These are phyloP conservation scores for Chalciporus pseudorubinellus DNA, from an alignment of 768 basidiomycete genomes.

Conservation along the genomic window DNA sequence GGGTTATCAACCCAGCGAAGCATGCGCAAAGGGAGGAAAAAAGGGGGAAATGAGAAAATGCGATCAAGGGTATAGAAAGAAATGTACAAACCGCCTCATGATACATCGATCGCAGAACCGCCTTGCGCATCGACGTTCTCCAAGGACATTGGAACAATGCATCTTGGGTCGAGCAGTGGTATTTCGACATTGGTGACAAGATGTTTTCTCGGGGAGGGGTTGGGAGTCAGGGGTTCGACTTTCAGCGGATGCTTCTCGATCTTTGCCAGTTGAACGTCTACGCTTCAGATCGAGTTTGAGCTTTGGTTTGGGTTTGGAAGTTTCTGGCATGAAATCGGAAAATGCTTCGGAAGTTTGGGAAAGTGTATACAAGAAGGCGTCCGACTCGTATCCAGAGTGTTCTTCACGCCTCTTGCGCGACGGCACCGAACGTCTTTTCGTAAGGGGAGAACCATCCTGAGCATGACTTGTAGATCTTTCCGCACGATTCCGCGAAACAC, in stretches of 20 bases:
- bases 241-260: neutral
- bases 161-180: slow-evolving; percentile 32
- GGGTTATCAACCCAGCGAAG: neutral
- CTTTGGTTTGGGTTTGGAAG: slow-evolving; percentile 1
- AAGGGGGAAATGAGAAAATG: slow-evolving; percentile 3
- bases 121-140: slow-evolving; percentile 27
- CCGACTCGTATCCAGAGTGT: slow-evolving; percentile 4
- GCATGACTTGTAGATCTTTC: neutral
- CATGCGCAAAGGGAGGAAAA: neutral
- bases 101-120: slow-evolving; percentile 38
- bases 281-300: slow-evolving; percentile 4
- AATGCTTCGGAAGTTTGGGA: neutral
- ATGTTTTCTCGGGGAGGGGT: slow-evolving; percentile 11
- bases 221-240: neutral
- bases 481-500: neutral
- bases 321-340: slow-evolving; percentile 12
- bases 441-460: neutral
- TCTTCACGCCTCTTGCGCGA: slow-evolving; percentile 19
- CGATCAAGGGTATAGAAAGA: neutral
- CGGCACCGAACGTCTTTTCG: slow-evolving; percentile 8
- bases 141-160: slow-evolving; percentile 28
- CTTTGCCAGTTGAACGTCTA: neutral
- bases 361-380: slow-evolving; percentile 1
- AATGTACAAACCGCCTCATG: slow-evolving; percentile 27
- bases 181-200: slow-evolving; percentile 39